Evolutionary conservation across 2,329 filamentous ascomycete genomes (phyloP).

Genomic region (Pleomassaria siparia): DNA sequence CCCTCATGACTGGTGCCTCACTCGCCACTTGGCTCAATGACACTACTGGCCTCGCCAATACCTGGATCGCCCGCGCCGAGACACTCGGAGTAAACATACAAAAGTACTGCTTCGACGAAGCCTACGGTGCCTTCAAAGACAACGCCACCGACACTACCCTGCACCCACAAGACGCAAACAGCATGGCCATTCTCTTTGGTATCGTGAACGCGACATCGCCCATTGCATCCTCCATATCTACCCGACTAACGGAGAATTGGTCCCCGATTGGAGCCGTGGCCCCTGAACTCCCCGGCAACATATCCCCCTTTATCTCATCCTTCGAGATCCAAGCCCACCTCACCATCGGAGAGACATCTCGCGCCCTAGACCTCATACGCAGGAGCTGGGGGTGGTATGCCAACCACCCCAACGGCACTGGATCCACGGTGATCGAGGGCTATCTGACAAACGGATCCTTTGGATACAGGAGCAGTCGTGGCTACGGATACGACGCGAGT

Average conservation of each 20-base stretch:
- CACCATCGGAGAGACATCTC: conserved; percentile 48
- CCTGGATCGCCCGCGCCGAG: conserved; percentile 19
- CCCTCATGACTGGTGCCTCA: conserved; percentile 27
- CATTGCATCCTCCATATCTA: conserved; percentile 46
- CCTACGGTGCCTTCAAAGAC: conserved; percentile 29
- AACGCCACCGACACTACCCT: conserved; percentile 41
- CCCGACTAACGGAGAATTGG: conserved; percentile 55
- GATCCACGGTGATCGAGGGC: conserved; percentile 61
- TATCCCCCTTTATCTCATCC: conserved; percentile 60
- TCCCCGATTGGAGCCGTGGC: conserved; percentile 56
- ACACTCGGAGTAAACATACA: conserved; percentile 28
- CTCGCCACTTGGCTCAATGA: conserved; percentile 31
- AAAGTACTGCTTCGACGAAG: conserved; percentile 1
- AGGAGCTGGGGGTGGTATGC: conserved; percentile 63
- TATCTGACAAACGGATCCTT: conserved; percentile 60
- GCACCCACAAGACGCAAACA: conserved; percentile 57
- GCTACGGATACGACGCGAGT: conserved; percentile 53
- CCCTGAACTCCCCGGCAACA: conserved; percentile 60
- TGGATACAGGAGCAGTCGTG: conserved; percentile 56
- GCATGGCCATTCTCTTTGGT: conserved; percentile 55
- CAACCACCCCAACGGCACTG: conserved; percentile 58
- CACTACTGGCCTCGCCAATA: conserved; percentile 21
- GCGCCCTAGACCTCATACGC: conserved; percentile 59
- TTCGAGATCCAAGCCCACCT: conserved; percentile 63
- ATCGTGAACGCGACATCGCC: conserved; percentile 40